Conservation (phyloP, 352 stramenopile species). For the Pythium coloratum region DNA sequence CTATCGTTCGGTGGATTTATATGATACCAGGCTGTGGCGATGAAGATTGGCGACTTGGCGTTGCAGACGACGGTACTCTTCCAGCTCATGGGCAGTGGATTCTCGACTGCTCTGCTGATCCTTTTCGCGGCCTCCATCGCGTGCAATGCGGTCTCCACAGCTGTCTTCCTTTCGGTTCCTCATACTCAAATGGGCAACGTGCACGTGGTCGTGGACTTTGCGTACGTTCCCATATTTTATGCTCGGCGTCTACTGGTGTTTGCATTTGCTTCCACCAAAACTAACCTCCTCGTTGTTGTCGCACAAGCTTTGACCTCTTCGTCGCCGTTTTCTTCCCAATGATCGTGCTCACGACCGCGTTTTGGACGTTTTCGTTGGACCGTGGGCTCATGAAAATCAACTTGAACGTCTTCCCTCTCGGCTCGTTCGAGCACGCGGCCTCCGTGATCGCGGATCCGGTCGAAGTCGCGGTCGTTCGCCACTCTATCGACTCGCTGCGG, state of each 20-base stretch:
- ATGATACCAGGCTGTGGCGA: too few species aligned
- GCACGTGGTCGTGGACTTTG: neutral
- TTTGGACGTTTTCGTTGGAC: neutral
- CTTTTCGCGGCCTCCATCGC: too few species aligned
- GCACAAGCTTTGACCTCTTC: neutral
- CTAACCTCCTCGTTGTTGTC: neutral
- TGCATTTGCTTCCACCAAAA: neutral
- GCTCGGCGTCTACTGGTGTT: neutral
- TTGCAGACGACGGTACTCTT: too few species aligned
- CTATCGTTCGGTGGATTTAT: too few species aligned
- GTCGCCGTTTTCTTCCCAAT: neutral
- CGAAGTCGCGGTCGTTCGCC: neutral
- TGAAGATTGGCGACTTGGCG: too few species aligned
- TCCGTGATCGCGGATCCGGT: conserved; percentile 2
- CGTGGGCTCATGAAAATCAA: conserved; percentile 2
- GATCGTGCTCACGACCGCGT: neutral
- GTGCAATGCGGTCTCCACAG: too few species aligned
- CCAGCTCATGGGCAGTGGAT: too few species aligned
- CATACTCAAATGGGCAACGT: too few species aligned
- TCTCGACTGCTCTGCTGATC: too few species aligned
- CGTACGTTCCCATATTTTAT: neutral
- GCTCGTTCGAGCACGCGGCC: neutral
- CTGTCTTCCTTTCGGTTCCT: too few species aligned
- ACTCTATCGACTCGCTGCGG: neutral
- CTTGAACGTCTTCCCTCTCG: neutral